phyloP scores from a whole-genome alignment of 208 protist species.

The Leptomonas seymouri region DNA sequence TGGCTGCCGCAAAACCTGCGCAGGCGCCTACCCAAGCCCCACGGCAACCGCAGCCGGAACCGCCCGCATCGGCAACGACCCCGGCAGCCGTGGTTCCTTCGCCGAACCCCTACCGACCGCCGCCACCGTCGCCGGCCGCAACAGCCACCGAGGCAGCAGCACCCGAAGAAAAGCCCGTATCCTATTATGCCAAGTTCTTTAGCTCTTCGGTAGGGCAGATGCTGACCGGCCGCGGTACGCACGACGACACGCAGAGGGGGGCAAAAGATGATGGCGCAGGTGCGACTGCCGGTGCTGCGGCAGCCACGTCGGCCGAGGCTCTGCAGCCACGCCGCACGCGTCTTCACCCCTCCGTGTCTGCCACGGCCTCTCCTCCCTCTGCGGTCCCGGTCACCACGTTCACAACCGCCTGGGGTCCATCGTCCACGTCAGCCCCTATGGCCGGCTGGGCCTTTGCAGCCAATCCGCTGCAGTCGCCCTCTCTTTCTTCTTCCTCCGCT shows the following conservation, averaged over 20 bases:
- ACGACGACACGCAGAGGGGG: neutral
- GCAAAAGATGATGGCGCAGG: constrained; percentile 4
- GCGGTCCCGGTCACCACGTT: constrained; percentile 30
- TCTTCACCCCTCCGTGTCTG: constrained; percentile 23
- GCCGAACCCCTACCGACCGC: neutral
- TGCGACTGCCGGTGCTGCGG: neutral
- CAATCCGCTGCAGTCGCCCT: neutral
- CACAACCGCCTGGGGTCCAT: constrained; percentile 26
- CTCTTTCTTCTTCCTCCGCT: neutral
- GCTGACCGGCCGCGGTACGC: constrained; percentile 31
- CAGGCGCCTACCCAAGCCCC: neutral
- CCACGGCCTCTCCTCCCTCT: constrained; percentile 9
- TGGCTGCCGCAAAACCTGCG: neutral
- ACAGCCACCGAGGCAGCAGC: neutral
- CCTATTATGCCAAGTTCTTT: constrained; percentile 78
- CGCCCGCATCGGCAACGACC: neutral
- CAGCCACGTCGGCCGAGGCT: neutral
- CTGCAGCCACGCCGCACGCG: constrained; percentile 45
- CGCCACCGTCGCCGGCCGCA: neutral
- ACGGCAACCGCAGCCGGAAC: constrained; percentile 3
- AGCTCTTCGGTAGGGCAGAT: constrained; percentile 56
- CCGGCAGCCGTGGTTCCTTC: neutral
- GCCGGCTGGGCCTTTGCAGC: constrained; percentile 4
- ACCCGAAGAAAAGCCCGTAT: constrained; percentile 30
- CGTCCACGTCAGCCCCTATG: neutral